phyloP scores from a whole-genome alignment of 495 filamentous ascomycete genomes.

The Xylaria sp. region DNA sequence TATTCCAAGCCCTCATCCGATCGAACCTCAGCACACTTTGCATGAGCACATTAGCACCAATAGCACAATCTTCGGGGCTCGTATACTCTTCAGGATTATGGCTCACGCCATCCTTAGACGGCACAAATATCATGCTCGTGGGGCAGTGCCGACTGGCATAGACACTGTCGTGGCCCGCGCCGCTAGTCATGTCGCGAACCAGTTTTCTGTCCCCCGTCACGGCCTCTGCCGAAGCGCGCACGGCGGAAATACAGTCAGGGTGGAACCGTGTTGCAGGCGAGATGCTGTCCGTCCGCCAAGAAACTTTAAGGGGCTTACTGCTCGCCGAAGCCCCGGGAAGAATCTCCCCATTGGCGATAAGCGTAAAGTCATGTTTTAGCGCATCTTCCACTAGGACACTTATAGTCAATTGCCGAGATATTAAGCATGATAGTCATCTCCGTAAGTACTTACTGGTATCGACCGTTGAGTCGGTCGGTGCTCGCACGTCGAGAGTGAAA shows the following conservation, averaged over 20 bases:
- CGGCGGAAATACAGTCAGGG: slow-evolving; percentile 70
- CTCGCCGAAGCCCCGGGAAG: slow-evolving; percentile 29
- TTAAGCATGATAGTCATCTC: neutral
- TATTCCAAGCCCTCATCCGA: slow-evolving; percentile 30
- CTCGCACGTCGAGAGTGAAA: slow-evolving; percentile 76
- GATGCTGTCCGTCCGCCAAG: slow-evolving; percentile 40
- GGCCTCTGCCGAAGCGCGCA: slow-evolving; percentile 65
- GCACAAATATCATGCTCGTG: slow-evolving; percentile 60
- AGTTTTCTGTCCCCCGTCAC: slow-evolving; percentile 44
- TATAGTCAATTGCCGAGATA: neutral
- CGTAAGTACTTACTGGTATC: slow-evolving; percentile 33
- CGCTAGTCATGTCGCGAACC: slow-evolving; percentile 58
- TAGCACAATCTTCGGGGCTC: slow-evolving; percentile 49
- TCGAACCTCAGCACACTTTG: slow-evolving; percentile 50
- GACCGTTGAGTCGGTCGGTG: slow-evolving; percentile 64
- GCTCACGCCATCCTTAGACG: slow-evolving; percentile 54
- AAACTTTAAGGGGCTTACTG: slow-evolving; percentile 35
- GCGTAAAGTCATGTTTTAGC: slow-evolving; percentile 39
- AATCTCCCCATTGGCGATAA: slow-evolving; percentile 31
- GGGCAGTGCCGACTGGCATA: slow-evolving; percentile 48
- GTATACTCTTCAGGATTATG: slow-evolving; percentile 59
- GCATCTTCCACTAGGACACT: slow-evolving; percentile 25
- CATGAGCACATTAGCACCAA: slow-evolving; percentile 46
- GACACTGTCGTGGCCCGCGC: slow-evolving; percentile 67
- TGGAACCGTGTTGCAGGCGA: slow-evolving; percentile 74